Evolutionary conservation across 148 eudicot genomes (phyloP), one percentile per base, ranked within the genome.

Genomic region (Hydrangea macrophylla): DNA sequence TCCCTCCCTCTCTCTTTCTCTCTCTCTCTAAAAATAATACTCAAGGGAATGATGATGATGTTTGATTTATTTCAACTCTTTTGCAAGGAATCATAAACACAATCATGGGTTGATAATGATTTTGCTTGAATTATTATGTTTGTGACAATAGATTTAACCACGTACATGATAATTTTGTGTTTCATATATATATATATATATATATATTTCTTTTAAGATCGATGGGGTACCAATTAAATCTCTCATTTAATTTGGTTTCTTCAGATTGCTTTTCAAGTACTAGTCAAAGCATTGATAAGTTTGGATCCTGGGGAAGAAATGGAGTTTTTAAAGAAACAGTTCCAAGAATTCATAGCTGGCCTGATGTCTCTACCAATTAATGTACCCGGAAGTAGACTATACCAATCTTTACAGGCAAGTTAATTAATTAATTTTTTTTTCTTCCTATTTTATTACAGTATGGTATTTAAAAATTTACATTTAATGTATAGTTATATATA

Each of bases 191-290:
- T n/a, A n/a, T n/a, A n/a, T n/a, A n/a, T n/a, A n/a, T 72, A 45
- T 62, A 56, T 18, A 28, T 33, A 50, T 2, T 66, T 10, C 42
- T 55, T 45, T 12, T 45, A 45, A 45, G 51, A 45, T 45, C n/a
- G n/a, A n/a, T n/a, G n/a, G n/a, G 51, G 13, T 45, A 13, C n/a
- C 18, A 12, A 45, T 11, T n/a, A 18, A 48, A 18, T 48, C 23
- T 0, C 3, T n/a, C n/a, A n/a, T n/a, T n/a, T n/a, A n/a, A 48
- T 48, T 18, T 48, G 53, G 6, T 48, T 40, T 75, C 22, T 58
- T 68, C 80, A 92, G 98, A 88, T 92, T 73, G 90, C 96, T 17
- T 93, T 90, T 79, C 96, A 86, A 80, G 94, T 88, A 18, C 79
- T 93, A 55, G 96, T 86, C 74, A 90, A 88, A 80, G 88, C 92